These are phyloP conservation scores for Saccharomycopsis amapae DNA, from an alignment of 805 yeast genomes.

Conservation along the genomic window DNA sequence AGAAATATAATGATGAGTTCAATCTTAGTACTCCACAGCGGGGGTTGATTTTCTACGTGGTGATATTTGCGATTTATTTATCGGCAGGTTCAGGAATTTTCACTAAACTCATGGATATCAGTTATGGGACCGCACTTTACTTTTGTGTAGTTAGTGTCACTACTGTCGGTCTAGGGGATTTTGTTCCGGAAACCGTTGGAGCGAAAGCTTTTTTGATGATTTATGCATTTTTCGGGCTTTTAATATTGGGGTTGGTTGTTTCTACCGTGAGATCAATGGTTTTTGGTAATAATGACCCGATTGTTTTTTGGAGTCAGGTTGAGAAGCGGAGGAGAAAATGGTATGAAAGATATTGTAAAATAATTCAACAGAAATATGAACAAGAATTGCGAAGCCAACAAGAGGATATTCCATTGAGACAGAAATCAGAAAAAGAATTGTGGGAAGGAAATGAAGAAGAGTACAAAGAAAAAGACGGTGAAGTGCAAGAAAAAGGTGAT, in stretches of 20 bases:
- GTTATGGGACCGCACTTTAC: conserved; percentile 64
- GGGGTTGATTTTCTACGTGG: conserved; percentile 63
- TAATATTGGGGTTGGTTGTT: conserved; percentile 67
- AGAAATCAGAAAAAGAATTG: too few species aligned
- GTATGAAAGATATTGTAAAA: conserved; percentile 24
- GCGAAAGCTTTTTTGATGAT: conserved; percentile 53
- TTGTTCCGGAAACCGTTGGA: conserved; percentile 46
- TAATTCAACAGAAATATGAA: conserved; percentile 9
- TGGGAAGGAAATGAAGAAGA: background rate
- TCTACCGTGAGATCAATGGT: conserved; percentile 63
- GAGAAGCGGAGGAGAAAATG: conserved; percentile 42
- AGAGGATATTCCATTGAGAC: too few species aligned
- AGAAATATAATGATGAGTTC: conserved; percentile 63
- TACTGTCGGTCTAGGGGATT: conserved; percentile 79
- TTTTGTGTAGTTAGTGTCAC: conserved; percentile 65
- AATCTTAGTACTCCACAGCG: conserved; percentile 63
- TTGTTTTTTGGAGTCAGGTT: conserved; percentile 57
- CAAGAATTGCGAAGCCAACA: too few species aligned
- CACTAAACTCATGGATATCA: conserved; percentile 36
- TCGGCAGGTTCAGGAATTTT: conserved; percentile 62
- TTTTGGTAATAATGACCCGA: conserved; percentile 51
- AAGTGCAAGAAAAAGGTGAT: conserved; percentile 11
- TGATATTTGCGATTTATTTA: conserved; percentile 61
- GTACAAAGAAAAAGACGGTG: background rate
- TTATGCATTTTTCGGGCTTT: conserved; percentile 63